Percentiles rank a stretch among this genome's conserved stretches.
These are phyloP conservation scores for Entrophospora sp. DNA, from an alignment of 192 early-diverging fungal genomes.

Conservation along the genomic window DNA sequence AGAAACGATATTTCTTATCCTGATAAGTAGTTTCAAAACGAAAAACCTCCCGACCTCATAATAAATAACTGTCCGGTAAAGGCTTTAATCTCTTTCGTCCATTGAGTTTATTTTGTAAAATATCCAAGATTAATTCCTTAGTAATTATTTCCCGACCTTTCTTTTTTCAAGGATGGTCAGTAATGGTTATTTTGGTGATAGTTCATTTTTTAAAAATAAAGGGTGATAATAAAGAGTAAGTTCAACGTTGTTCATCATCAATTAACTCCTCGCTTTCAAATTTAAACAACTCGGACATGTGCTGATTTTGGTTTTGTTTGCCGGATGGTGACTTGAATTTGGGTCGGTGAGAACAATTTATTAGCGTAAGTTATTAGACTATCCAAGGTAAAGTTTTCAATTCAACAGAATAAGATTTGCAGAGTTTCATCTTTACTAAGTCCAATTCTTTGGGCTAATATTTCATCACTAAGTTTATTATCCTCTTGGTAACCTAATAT, in stretches of 20 bases:
- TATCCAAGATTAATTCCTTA: conserved; percentile 1
- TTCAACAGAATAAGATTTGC: background rate
- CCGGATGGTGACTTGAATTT: background rate
- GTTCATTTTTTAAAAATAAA: background rate
- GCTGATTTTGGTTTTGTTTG: background rate
- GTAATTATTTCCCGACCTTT: conserved; percentile 4
- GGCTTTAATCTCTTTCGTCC: background rate
- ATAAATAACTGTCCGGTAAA: background rate
- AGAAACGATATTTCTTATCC: background rate
- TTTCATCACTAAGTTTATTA: background rate
- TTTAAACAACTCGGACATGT: background rate
- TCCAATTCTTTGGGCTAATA: background rate
- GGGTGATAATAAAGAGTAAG: background rate
- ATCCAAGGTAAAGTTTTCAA: conserved; percentile 1
- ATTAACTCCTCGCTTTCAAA: background rate
- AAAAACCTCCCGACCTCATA: background rate
- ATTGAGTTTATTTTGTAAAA: background rate
- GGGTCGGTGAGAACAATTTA: background rate
- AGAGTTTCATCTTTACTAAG: background rate
- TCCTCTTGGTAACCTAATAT: background rate
- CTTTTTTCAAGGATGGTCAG: background rate
- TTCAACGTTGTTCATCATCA: background rate
- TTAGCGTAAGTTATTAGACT: background rate
- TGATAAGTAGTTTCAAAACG: background rate
- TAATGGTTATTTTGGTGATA: background rate